Percentiles rank a stretch among this genome's conserved stretches.
phyloP scores from a whole-genome alignment of 2,329 filamentous ascomycete species.

The Fusarium incarnatum region DNA sequence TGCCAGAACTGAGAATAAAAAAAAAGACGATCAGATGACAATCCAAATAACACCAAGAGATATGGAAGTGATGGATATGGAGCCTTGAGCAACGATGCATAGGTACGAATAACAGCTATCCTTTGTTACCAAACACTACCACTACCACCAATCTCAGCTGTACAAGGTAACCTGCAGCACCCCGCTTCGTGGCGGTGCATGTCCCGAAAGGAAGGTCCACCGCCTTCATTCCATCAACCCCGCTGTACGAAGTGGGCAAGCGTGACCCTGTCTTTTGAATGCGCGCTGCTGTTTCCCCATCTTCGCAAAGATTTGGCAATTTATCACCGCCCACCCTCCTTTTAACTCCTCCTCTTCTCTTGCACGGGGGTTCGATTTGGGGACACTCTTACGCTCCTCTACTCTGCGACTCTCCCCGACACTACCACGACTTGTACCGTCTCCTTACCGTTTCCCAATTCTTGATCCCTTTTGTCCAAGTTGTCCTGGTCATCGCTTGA shows the following conservation, averaged over 20 bases:
- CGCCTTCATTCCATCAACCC: slow-evolving; percentile 30
- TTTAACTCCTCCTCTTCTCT: slow-evolving; percentile 32
- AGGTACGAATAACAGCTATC: background rate
- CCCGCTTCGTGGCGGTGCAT: slow-evolving; percentile 47
- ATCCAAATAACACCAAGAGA: background rate
- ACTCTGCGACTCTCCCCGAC: slow-evolving; percentile 35
- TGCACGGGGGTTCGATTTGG: slow-evolving; percentile 32
- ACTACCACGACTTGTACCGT: slow-evolving; percentile 19
- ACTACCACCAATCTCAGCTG: background rate
- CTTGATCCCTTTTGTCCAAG: slow-evolving; percentile 18
- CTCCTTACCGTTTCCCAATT: slow-evolving; percentile 3
- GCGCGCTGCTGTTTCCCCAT: slow-evolving; percentile 34
- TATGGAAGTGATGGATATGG: background rate
- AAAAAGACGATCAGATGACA: background rate
- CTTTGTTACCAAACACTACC: background rate
- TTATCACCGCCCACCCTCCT: slow-evolving; percentile 34
- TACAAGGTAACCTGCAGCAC: slow-evolving; percentile 14
- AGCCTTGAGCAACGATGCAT: background rate
- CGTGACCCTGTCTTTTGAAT: slow-evolving; percentile 38
- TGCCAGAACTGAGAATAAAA: background rate
- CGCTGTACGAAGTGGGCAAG: slow-evolving; percentile 39
- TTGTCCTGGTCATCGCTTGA: slow-evolving; percentile 18
- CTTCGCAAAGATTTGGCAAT: slow-evolving; percentile 37
- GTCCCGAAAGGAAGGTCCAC: slow-evolving; percentile 21
- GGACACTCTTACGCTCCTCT: slow-evolving; percentile 32